phyloP scores from a whole-genome alignment of 805 yeast genomes.

The Yarrowia divulgata region DNA sequence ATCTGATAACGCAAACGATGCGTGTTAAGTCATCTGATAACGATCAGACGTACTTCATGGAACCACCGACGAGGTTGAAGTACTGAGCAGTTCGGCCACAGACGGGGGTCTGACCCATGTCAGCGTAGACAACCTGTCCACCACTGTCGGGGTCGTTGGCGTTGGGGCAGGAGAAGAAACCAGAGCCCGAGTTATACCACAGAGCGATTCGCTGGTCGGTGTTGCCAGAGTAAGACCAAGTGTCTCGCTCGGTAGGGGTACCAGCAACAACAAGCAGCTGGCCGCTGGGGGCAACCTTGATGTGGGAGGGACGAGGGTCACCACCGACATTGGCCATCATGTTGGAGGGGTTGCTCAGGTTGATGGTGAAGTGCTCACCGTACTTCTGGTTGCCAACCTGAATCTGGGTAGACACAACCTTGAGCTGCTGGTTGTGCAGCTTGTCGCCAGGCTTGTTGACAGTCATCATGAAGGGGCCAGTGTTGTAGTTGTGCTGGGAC shows the following conservation, averaged over 20 bases:
- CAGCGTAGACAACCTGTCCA: conserved; percentile 26
- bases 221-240: conserved; percentile 34
- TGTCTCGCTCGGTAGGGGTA: conserved; percentile 2
- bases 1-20: neutral
- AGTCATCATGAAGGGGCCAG: conserved; percentile 31
- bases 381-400: conserved; percentile 34
- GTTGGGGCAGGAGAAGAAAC: conserved; percentile 27
- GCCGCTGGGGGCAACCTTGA: conserved; percentile 20
- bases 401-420: conserved; percentile 28
- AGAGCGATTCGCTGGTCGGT: conserved; percentile 27
- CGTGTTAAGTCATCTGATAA: neutral
- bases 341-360: conserved; percentile 30
- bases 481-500: conserved; percentile 18
- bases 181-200: conserved; percentile 31
- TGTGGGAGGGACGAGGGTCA: conserved; percentile 31
- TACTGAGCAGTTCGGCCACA: conserved; percentile 33
- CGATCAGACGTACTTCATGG: conserved; percentile 8
- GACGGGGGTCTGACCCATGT: conserved; percentile 25
- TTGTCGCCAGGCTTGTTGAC: conserved; percentile 25
- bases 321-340: conserved; percentile 34
- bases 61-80: conserved; percentile 29
- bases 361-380: conserved; percentile 34
- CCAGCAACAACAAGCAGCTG: conserved; percentile 29
- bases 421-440: conserved; percentile 28
- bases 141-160: conserved; percentile 22